These are phyloP conservation scores for Suillus lakei DNA, from an alignment of 768 basidiomycete genomes.

Conservation along the genomic window DNA sequence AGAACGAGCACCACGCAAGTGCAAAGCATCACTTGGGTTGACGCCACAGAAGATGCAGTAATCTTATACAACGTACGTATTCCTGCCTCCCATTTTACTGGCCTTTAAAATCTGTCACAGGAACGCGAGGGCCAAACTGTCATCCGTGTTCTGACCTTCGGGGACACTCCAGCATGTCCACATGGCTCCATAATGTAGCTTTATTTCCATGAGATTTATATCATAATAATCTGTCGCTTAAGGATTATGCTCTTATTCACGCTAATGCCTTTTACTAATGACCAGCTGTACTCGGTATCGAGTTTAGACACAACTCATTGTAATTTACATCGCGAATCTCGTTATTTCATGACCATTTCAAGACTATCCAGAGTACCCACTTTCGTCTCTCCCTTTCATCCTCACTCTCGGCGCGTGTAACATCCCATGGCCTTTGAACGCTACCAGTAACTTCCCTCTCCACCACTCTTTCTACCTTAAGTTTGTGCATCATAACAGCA, in stretches of 20 bases:
- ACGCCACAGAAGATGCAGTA: conserved; percentile 65
- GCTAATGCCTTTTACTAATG: background rate
- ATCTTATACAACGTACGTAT: conserved; percentile 56
- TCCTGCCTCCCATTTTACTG: conserved; percentile 4
- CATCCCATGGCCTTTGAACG: conserved; percentile 52
- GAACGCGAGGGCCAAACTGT: conserved; percentile 38
- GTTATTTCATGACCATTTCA: conserved; percentile 49
- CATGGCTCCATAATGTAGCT: background rate
- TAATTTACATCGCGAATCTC: background rate
- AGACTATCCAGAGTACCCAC: conserved; percentile 73
- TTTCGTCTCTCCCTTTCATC: conserved; percentile 69
- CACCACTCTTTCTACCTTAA: conserved; percentile 47
- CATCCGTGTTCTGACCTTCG: conserved; percentile 38
- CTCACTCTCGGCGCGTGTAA: conserved; percentile 54
- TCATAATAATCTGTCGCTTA: background rate
- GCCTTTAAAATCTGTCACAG: conserved; percentile 17
- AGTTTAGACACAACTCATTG: background rate
- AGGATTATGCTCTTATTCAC: background rate
- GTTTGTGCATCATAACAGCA: conserved; percentile 41
- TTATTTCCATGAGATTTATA: background rate
- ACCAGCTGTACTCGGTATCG: background rate
- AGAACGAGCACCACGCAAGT: conserved; percentile 48
- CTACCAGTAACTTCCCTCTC: conserved; percentile 55
- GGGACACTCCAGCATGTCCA: conserved; percentile 8
- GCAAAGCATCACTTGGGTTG: conserved; percentile 52